Evolutionary conservation across 495 filamentous ascomycete species (phyloP), one percentile per base, ranked within the genome.

Genomic region (Elaphomyces granulatus): DNA sequence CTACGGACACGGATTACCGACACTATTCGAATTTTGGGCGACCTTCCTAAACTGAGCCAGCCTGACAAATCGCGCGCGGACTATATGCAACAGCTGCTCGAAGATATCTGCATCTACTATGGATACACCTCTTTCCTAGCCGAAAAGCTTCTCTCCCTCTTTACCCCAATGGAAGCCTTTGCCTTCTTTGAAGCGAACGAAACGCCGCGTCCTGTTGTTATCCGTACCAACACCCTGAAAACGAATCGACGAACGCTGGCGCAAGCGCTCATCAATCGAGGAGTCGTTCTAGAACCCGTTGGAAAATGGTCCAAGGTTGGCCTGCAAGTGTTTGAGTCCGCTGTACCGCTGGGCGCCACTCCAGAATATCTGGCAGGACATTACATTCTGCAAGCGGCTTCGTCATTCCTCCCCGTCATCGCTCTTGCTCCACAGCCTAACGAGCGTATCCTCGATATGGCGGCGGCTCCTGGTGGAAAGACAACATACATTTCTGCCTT

Each of bases 141-240:
- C 1, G 80, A 85, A 51, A 94, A 93, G 60, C 73, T 94, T 4
- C 77, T 83, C 60, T 80, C 83, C 49, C 77, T 98, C 4, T 98
- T 98, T 68, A 74, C 87, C 1, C 82, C 92, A 17, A 77, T 80
- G 50, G 92, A 98, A 62, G 92, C 90, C 0, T 94, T 98, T 43
- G 87, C 87, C 4, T 98, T 98, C 61, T 98, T 98, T 62, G 90
- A 98, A 59, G 87, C 87, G 33, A 98, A 98, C 72, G 90, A 98
- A 61, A 85, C 81, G 16, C 71, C 81, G 15, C 78, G 88, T 35
- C 88, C 88, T 1, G 75, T 95, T 34, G 81, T 87, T 44, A 73
- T 83, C 44, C 82, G 90, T 60, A 95, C 90, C 36, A 98, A 98
- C 56, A 96, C 90, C 4, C 72, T 98, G 33, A 80, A 83, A 40